Conservation (phyloP, 2,329 filamentous ascomycete genomes). For the Periconia macrospinosa region DNA sequence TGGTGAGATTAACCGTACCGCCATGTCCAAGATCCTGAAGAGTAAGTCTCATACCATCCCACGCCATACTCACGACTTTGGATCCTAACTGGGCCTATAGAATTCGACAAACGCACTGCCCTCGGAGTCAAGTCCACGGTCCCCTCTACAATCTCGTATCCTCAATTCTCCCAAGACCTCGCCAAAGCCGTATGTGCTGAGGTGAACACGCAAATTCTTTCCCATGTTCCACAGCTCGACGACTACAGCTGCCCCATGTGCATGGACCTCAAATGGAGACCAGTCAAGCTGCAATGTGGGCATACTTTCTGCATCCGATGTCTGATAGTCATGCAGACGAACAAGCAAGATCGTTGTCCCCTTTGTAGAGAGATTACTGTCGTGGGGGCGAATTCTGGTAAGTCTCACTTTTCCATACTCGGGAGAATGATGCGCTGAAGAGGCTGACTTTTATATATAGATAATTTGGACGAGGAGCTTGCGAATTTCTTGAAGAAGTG, state of each 20-base stretch:
- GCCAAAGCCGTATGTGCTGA: slow-evolving; percentile 76
- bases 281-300: slow-evolving; percentile 72
- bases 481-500: slow-evolving; percentile 72
- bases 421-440: no score
- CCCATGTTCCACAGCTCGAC: slow-evolving; percentile 76
- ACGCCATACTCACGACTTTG: background rate
- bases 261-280: slow-evolving; percentile 76
- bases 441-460: slow-evolving; percentile 37
- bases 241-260: slow-evolving; percentile 85
- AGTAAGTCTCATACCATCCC: slow-evolving; percentile 53
- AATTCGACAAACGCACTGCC: slow-evolving; percentile 85
- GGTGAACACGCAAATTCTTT: slow-evolving; percentile 71
- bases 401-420: slow-evolving; percentile 21
- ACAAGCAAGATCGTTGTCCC: slow-evolving; percentile 69
- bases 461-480: slow-evolving; percentile 70
- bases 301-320: slow-evolving; percentile 86
- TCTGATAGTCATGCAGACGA: slow-evolving; percentile 76
- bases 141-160: slow-evolving; percentile 58
- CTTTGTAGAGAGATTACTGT: slow-evolving; percentile 75
- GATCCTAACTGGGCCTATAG: slow-evolving; percentile 44
- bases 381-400: slow-evolving; percentile 68
- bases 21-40: slow-evolving; percentile 82
- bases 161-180: slow-evolving; percentile 65
- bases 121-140: slow-evolving; percentile 69
- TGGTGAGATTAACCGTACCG: slow-evolving; percentile 78